phyloP scores from a whole-genome alignment of 805 yeast genomes.

The Wickerhamiella azyma region DNA sequence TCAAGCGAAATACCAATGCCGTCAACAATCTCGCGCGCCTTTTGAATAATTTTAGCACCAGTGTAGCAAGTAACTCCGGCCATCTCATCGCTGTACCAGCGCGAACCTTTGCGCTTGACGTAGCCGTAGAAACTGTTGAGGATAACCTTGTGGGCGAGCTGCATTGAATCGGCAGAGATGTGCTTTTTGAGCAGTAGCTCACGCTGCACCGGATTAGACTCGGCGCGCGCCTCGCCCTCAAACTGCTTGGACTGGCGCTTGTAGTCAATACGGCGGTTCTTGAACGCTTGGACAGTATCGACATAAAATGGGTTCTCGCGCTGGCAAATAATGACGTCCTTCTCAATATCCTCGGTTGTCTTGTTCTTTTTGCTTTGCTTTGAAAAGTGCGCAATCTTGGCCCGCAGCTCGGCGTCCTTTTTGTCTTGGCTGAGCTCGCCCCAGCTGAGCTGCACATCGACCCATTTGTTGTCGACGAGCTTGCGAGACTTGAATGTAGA shows the following conservation, averaged over 20 bases:
- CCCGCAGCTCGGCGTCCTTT: constrained; percentile 61
- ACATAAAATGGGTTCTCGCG: constrained; percentile 96
- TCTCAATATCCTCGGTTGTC: constrained; percentile 66
- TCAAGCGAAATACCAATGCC: constrained; percentile 90
- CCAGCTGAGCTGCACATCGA: constrained; percentile 30
- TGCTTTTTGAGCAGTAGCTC: constrained; percentile 48
- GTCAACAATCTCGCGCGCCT: constrained; percentile 87
- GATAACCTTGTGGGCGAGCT: constrained; percentile 92
- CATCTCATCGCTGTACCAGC: constrained; percentile 99
- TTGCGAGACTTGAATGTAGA: constrained; percentile 32
- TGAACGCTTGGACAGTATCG: constrained; percentile 80
- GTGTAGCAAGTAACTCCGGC: constrained; percentile 98
- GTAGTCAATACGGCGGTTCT: constrained; percentile 93
- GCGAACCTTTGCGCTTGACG: constrained; percentile 96
- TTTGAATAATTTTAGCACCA: constrained; percentile 94
- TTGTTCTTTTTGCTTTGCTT: constrained; percentile 70
- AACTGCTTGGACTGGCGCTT: constrained; percentile 87
- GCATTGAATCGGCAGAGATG: constrained; percentile 85
- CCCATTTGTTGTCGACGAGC: constrained; percentile 3
- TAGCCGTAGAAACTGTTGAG: constrained; percentile 94
- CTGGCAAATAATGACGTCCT: constrained; percentile 93
- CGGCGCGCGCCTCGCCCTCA: constrained; percentile 71
- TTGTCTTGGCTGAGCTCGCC: constrained; percentile 66
- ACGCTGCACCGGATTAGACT: constrained; percentile 1
- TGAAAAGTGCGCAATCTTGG: constrained; percentile 71